Evolutionary conservation across 306 rosid genomes (phyloP).

Genomic region (Argentina anserina): DNA sequence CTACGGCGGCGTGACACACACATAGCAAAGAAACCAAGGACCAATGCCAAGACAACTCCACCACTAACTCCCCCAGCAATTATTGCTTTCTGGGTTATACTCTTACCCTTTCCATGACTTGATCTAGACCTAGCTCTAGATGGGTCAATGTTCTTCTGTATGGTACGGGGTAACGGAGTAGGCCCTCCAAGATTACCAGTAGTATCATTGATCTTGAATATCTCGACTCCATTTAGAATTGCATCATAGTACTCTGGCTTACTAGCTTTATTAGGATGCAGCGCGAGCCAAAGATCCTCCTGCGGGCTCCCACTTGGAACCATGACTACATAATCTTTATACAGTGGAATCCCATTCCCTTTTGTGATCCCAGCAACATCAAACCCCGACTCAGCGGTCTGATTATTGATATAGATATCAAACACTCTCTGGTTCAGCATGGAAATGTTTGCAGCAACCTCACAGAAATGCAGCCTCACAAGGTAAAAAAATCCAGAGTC

Average conservation of each 20-base stretch:
- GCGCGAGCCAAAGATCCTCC: constrained; percentile 67
- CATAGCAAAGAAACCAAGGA: constrained; percentile 52
- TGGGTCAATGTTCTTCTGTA: constrained; percentile 47
- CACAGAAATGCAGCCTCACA: constrained; percentile 92
- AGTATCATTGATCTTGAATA: constrained; percentile 63
- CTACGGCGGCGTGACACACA: constrained; percentile 40
- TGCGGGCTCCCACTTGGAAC: constrained; percentile 63
- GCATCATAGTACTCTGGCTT: constrained; percentile 45
- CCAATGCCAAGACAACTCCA: constrained; percentile 52
- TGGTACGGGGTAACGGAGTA: constrained; percentile 64
- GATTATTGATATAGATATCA: constrained; percentile 54
- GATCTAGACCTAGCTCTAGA: constrained; percentile 39
- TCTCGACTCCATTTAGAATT: constrained; percentile 81
- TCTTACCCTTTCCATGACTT: constrained; percentile 48
- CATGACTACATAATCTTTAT: constrained; percentile 54
- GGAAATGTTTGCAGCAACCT: constrained; percentile 40
- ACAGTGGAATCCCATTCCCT: constrained; percentile 43
- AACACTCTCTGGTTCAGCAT: constrained; percentile 57
- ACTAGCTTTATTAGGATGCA: constrained; percentile 42
- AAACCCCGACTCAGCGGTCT: constrained; percentile 46
- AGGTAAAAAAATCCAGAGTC: constrained; percentile 79
- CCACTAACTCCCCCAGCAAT: constrained; percentile 71
- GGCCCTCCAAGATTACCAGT: constrained; percentile 68
- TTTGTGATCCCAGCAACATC: constrained; percentile 50
- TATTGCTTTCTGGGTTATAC: constrained; percentile 34